A percentile compares a stretch with the other conserved stretches of the same genome.
Conservation (phyloP, 306 rosid genomes). For the Inga laurina region DNA sequence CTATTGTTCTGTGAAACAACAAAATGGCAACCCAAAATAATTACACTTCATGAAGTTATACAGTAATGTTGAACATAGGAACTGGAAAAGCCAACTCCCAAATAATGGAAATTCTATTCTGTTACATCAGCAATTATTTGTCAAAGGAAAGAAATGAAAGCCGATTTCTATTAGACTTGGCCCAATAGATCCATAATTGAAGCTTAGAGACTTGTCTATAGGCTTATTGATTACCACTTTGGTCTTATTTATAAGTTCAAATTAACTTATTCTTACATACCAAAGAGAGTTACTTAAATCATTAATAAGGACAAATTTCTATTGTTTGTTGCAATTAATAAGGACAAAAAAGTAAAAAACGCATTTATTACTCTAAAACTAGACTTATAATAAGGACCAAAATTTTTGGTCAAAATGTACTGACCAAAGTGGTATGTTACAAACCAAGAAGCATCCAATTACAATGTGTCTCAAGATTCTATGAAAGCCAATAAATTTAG, state of each 20-base stretch:
- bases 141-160: neutral
- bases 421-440: neutral
- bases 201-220: neutral
- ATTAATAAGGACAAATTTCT: too few relatives aligned
- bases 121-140: neutral
- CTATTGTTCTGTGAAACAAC: slow-evolving; percentile 55
- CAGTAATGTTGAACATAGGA: neutral
- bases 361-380: too few relatives aligned
- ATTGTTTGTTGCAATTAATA: too few relatives aligned
- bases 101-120: neutral
- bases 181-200: neutral
- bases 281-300: too few relatives aligned
- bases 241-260: too few relatives aligned
- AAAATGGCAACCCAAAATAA: slow-evolving; percentile 40
- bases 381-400: too few relatives aligned
- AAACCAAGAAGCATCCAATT: neutral
- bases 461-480: neutral
- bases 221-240: neutral
- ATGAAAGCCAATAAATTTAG: neutral
- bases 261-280: too few relatives aligned
- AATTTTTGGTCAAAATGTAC: too few relatives aligned
- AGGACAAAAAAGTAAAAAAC: too few relatives aligned
- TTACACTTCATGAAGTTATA: slow-evolving; percentile 14
- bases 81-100: neutral
- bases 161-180: neutral